phyloP scores from a whole-genome alignment of 768 basidiomycete species.

The Cystobasidium ongulense region DNA sequence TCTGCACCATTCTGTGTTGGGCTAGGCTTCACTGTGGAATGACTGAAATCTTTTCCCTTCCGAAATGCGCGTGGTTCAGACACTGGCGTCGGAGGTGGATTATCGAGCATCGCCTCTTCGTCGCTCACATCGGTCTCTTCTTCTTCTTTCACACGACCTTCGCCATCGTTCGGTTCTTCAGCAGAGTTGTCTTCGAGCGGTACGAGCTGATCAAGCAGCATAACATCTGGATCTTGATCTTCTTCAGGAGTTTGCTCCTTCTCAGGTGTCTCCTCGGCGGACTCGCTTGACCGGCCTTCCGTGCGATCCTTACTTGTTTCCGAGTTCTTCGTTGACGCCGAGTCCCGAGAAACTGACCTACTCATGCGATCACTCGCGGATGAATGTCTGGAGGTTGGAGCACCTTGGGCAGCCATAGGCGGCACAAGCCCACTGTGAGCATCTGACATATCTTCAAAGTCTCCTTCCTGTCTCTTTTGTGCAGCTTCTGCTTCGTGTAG shows the following conservation, averaged over 20 bases:
- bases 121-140: not conserved
- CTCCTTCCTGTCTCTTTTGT: not conserved
- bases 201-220: conserved; percentile 9
- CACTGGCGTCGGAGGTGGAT: not conserved
- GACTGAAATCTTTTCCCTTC: not conserved
- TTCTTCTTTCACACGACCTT: not conserved
- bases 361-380: not conserved
- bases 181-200: not conserved
- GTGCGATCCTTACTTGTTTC: not conserved
- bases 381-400: not conserved
- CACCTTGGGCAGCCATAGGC: not conserved
- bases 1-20: not conserved
- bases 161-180: not conserved
- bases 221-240: conserved; percentile 18
- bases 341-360: not conserved
- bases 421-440: not conserved
- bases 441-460: not conserved
- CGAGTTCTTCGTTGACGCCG: not conserved
- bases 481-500: not conserved
- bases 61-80: not conserved
- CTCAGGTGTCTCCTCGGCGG: not conserved
- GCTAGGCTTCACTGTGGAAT: not conserved
- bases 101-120: not conserved
- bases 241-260: not conserved
- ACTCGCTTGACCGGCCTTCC: not conserved